Percentiles rank a stretch among this genome's conserved stretches.
Conservation (phyloP, 2,329 filamentous ascomycete species). For the Boeremia exigua region DNA sequence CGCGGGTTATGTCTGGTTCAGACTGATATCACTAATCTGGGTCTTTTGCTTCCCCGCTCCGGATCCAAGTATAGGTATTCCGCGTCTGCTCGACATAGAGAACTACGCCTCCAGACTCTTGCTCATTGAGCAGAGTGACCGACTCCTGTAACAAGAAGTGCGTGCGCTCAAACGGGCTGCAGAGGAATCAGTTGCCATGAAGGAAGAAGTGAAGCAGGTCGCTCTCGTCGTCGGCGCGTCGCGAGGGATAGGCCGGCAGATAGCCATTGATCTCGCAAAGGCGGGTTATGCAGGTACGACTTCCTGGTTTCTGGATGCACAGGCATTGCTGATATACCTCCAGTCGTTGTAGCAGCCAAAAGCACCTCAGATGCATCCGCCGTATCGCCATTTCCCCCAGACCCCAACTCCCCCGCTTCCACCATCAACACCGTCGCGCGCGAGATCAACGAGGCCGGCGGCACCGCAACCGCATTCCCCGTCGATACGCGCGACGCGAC, state of each 20-base stretch:
- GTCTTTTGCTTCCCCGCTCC: background rate
- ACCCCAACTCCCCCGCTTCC: constrained; percentile 75
- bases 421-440: constrained; percentile 81
- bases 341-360: constrained; percentile 78
- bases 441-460: constrained; percentile 72
- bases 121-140: background rate
- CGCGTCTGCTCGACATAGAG: background rate
- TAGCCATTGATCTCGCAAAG: constrained; percentile 77
- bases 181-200: background rate
- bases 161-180: constrained; percentile 2
- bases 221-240: constrained; percentile 78
- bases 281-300: constrained; percentile 71
- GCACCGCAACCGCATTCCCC: constrained; percentile 67
- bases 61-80: background rate
- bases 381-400: constrained; percentile 69
- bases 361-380: constrained; percentile 68
- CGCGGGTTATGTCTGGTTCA: background rate
- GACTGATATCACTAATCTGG: background rate
- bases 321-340: background rate
- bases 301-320: background rate
- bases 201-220: constrained; percentile 55
- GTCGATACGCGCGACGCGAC: constrained; percentile 74
- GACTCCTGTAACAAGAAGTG: background rate
- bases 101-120: background rate
- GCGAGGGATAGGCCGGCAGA: constrained; percentile 79